Percentiles rank a stretch among this genome's conserved stretches.
Conservation (phyloP, 169 alveolate genomes). For the Cryptosporidium ubiquitum region DNA sequence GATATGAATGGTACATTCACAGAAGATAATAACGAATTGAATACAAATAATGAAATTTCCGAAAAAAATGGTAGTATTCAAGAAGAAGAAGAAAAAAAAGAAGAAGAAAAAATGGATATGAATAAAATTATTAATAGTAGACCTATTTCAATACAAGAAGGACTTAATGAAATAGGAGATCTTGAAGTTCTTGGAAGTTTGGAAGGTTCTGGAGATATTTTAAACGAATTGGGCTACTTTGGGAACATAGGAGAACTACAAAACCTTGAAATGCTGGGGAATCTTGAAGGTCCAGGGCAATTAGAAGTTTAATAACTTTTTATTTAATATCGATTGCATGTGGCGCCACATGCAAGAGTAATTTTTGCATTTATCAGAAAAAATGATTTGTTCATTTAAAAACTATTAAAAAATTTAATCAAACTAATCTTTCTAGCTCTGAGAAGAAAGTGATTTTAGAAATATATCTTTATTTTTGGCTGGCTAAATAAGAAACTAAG, state of each 20-base stretch:
- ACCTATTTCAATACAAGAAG: slow-evolving; percentile 6
- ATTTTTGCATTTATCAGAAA: neutral
- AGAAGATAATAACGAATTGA: neutral
- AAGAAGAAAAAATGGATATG: neutral
- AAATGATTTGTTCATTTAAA: too few species aligned
- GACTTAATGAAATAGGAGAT: neutral
- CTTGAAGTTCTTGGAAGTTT: neutral
- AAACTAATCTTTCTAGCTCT: too few species aligned
- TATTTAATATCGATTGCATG: neutral
- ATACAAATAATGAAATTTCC: too few species aligned
- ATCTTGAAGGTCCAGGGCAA: neutral
- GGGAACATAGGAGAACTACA: slow-evolving; percentile 10
- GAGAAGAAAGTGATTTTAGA: neutral
- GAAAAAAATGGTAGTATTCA: neutral
- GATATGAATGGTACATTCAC: neutral
- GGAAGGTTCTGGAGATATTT: neutral
- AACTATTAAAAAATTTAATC: too few species aligned
- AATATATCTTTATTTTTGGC: too few species aligned
- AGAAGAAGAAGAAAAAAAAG: neutral
- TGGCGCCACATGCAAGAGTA: neutral
- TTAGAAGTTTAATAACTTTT: neutral
- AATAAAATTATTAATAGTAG: neutral
- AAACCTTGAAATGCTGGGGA: neutral
- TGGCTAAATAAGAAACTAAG: too few species aligned
- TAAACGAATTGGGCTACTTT: slow-evolving; percentile 5